These are phyloP conservation scores for Akanthomyces lecanii DNA, from an alignment of 2,329 filamentous ascomycete species.

Conservation along the genomic window DNA sequence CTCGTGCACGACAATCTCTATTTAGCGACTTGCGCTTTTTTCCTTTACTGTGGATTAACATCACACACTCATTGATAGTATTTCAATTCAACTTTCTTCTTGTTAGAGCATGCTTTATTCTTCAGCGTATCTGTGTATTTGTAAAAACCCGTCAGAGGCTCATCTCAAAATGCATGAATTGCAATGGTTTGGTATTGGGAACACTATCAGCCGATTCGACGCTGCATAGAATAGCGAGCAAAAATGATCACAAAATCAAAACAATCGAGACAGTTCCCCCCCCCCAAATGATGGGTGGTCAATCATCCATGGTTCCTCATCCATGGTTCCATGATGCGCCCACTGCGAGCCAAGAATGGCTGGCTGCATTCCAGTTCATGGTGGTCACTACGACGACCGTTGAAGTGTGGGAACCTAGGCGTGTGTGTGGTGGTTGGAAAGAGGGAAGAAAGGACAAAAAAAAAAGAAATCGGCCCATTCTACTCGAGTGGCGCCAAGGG, in stretches of 20 bases:
- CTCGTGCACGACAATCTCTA: not conserved
- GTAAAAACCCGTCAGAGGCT: too few species aligned
- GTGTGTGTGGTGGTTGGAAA: not conserved
- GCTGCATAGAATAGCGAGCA: too few species aligned
- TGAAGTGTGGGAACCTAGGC: not conserved
- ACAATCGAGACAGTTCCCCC: too few species aligned
- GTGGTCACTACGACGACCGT: conserved; percentile 13
- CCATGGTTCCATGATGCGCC: not conserved
- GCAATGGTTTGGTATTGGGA: too few species aligned
- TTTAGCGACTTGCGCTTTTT: not conserved
- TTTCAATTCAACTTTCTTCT: too few species aligned
- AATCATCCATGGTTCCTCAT: not conserved
- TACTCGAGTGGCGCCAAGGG: not conserved
- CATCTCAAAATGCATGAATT: too few species aligned
- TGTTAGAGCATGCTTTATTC: too few species aligned
- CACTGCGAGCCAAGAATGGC: conserved; percentile 1
- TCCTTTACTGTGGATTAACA: conserved; percentile 2
- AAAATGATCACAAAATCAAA: too few species aligned
- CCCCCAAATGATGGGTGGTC: not conserved
- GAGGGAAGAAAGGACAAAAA: too few species aligned
- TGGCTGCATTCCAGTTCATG: conserved; percentile 9
- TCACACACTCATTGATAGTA: not conserved
- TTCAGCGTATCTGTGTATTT: too few species aligned
- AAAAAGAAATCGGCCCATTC: not conserved
- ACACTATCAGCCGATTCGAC: too few species aligned